Conservation (phyloP, 1,139 yeast genomes). For the Hanseniaspora sp. region DNA sequence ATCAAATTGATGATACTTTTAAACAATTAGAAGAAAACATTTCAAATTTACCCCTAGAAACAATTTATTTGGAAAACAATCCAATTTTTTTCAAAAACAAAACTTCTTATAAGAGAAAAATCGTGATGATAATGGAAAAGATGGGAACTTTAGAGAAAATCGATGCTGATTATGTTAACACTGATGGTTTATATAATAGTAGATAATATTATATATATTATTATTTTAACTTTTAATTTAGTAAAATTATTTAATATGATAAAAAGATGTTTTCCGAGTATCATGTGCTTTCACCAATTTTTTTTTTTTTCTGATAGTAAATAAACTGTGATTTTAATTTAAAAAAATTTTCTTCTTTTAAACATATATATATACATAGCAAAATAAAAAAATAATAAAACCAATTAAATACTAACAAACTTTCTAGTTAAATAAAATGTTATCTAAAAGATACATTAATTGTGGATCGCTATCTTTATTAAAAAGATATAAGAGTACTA, state of each 20-base stretch:
- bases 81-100: slow-evolving; percentile 67
- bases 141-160: slow-evolving; percentile 62
- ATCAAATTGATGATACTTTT: slow-evolving; percentile 50
- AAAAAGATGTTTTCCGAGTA: neutral
- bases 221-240: neutral
- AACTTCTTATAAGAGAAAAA: slow-evolving; percentile 75
- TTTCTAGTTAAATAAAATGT: neutral
- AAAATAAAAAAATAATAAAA: too few species aligned
- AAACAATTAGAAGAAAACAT: slow-evolving; percentile 59
- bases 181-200: neutral
- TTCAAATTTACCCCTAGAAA: slow-evolving; percentile 57
- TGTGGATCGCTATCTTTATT: neutral
- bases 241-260: neutral
- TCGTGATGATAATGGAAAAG: slow-evolving; percentile 55
- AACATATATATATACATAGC: too few species aligned
- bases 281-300: too few species aligned
- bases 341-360: too few species aligned
- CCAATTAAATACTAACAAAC: neutral
- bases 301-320: too few species aligned
- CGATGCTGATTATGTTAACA: slow-evolving; percentile 71
- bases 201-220: neutral
- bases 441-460: neutral
- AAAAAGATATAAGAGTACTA: neutral
- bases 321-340: too few species aligned
- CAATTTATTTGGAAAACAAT: slow-evolving; percentile 92